phyloP scores from a whole-genome alignment of 441 rosid genomes.

The Iberis amara region DNA sequence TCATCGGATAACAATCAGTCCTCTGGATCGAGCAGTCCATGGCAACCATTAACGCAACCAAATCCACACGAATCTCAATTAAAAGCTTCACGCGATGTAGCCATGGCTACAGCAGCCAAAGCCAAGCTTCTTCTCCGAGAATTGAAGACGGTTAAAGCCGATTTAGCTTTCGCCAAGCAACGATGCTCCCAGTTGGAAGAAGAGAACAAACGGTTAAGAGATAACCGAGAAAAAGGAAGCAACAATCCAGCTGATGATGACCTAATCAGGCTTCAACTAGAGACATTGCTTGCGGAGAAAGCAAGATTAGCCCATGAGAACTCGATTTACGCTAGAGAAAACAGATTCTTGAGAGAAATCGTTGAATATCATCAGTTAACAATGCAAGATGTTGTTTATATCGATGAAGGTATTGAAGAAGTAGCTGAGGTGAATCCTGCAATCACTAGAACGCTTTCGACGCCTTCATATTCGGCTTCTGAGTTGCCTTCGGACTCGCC shows the following conservation, averaged over 20 bases:
- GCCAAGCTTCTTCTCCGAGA: slow-evolving; percentile 95
- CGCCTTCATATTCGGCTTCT: slow-evolving; percentile 48
- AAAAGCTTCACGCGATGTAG: slow-evolving; percentile 99
- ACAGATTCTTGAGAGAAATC: slow-evolving; percentile 82
- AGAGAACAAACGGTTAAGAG: slow-evolving; percentile 82
- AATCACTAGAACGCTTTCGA: slow-evolving; percentile 37
- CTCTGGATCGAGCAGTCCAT: slow-evolving; percentile 41
- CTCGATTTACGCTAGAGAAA: slow-evolving; percentile 74
- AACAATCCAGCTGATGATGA: slow-evolving; percentile 79
- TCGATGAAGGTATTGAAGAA: slow-evolving; percentile 83
- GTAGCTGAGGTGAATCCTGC: slow-evolving; percentile 68
- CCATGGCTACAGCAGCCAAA: slow-evolving; percentile 98
- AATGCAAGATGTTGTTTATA: slow-evolving; percentile 90
- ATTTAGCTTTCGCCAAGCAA: slow-evolving; percentile 79
- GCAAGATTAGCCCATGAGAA: slow-evolving; percentile 91
- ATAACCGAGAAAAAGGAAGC: slow-evolving; percentile 69
- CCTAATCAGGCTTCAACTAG: slow-evolving; percentile 86
- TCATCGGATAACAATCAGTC: slow-evolving; percentile 39
- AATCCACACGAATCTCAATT: slow-evolving; percentile 71
- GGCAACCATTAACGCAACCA: slow-evolving; percentile 38
- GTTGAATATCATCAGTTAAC: slow-evolving; percentile 93
- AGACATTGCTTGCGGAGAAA: slow-evolving; percentile 90
- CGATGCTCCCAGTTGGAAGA: slow-evolving; percentile 86
- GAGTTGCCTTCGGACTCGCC: slow-evolving; percentile 40
- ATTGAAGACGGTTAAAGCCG: slow-evolving; percentile 89